Percentiles rank a stretch among this genome's conserved stretches.
These are phyloP conservation scores for Didymella lethalis DNA, from an alignment of 2,329 filamentous ascomycete genomes.

Conservation along the genomic window DNA sequence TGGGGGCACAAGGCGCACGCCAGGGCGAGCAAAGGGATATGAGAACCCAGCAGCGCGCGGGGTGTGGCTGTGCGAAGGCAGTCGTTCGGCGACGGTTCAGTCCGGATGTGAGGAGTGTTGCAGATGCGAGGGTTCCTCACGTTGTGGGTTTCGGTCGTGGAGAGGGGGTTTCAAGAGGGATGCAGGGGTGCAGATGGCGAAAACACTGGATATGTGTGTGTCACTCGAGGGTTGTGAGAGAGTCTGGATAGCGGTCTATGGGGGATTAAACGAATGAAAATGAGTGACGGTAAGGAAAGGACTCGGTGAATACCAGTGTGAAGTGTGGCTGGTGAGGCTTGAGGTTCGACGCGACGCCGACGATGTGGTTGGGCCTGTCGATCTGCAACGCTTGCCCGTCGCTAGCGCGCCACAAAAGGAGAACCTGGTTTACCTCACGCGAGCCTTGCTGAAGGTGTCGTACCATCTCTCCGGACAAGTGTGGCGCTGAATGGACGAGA, in stretches of 20 bases:
- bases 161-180: constrained; percentile 20
- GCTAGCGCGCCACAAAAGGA: constrained; percentile 20
- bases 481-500: constrained; percentile 8
- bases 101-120: constrained; percentile 30
- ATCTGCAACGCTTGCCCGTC: constrained; percentile 19
- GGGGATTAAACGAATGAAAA: too few species aligned
- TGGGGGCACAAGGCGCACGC: constrained; percentile 4
- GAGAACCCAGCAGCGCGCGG: not conserved
- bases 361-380: constrained; percentile 15
- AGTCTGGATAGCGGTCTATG: not conserved
- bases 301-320: not conserved
- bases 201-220: not conserved
- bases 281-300: not conserved
- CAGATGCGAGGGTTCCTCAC: constrained; percentile 26
- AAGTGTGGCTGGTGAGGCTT: constrained; percentile 8
- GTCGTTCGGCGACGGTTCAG: constrained; percentile 21
- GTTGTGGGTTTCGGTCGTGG: constrained; percentile 30
- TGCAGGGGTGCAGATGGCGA: not conserved
- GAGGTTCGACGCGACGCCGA: constrained; percentile 7
- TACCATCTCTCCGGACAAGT: not conserved
- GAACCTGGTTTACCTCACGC: constrained; percentile 5
- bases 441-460: constrained; percentile 5
- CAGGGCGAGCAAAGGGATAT: constrained; percentile 16
- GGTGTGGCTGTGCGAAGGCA: constrained; percentile 11
- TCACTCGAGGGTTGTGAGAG: not conserved